phyloP scores from a whole-genome alignment of 768 basidiomycete genomes.

The Suillus brevipes region DNA sequence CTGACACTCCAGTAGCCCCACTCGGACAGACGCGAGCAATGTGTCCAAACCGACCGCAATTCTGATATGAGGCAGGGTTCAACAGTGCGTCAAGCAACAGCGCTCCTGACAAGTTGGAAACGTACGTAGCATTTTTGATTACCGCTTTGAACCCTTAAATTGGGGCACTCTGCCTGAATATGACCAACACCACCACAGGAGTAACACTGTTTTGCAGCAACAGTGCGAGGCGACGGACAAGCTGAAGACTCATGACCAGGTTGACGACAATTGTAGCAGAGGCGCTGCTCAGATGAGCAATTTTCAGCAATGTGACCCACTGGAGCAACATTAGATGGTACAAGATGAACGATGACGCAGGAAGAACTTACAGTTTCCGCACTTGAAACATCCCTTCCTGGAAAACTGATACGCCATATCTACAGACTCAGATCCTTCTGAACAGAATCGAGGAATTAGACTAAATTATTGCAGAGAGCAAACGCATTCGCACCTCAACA shows the following conservation, averaged over 20 bases:
- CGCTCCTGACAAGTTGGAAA: slow-evolving; percentile 25
- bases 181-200: slow-evolving; percentile 92
- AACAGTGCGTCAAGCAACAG: slow-evolving; percentile 6
- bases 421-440: slow-evolving; percentile 37
- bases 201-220: slow-evolving; percentile 88
- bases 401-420: slow-evolving; percentile 80
- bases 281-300: slow-evolving; percentile 82
- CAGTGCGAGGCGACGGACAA: slow-evolving; percentile 81
- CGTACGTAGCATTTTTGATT: slow-evolving; percentile 83
- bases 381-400: slow-evolving; percentile 91
- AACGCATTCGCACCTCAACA: slow-evolving; percentile 50
- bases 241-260: slow-evolving; percentile 92
- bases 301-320: slow-evolving; percentile 94
- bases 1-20: slow-evolving; percentile 38
- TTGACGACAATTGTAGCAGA: slow-evolving; percentile 94
- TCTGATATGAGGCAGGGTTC: slow-evolving; percentile 40
- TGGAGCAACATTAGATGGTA: slow-evolving; percentile 32
- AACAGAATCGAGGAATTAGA: slow-evolving; percentile 22
- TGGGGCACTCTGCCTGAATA: slow-evolving; percentile 86
- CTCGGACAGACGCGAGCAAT: slow-evolving; percentile 76
- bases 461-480: slow-evolving; percentile 7
- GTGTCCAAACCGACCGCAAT: slow-evolving; percentile 81
- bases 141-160: slow-evolving; percentile 64
- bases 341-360: slow-evolving; percentile 15
- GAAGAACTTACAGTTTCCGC: slow-evolving; percentile 76